These are phyloP conservation scores for Aspergillus steynii DNA, from an alignment of 495 filamentous ascomycete species.

Conservation along the genomic window DNA sequence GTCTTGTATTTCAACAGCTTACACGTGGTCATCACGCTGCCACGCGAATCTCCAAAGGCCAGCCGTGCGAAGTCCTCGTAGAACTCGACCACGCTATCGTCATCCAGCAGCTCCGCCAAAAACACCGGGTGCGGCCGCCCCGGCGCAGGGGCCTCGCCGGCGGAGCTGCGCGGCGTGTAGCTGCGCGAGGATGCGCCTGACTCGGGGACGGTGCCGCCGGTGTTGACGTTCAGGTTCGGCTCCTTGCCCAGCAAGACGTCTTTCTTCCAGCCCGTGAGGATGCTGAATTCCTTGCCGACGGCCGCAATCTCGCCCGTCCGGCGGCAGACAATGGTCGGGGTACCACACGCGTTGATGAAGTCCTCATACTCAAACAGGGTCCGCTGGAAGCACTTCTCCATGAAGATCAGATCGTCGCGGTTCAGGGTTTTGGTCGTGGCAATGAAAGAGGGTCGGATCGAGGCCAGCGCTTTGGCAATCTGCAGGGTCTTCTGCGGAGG, in stretches of 20 bases:
- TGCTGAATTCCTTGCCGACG: conserved; percentile 90
- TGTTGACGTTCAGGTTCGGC: conserved; percentile 87
- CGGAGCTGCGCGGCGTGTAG: conserved; percentile 49
- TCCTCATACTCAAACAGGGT: conserved; percentile 90
- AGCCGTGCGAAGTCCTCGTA: conserved; percentile 93
- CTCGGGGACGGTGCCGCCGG: conserved; percentile 40
- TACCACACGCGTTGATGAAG: conserved; percentile 81
- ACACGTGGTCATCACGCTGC: conserved; percentile 78
- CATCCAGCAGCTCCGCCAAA: conserved; percentile 87
- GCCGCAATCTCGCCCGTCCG: conserved; percentile 91
- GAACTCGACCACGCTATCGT: conserved; percentile 89
- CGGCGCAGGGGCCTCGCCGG: conserved; percentile 22
- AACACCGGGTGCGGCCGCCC: conserved; percentile 72
- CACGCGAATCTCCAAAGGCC: conserved; percentile 85
- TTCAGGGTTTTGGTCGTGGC: conserved; percentile 81
- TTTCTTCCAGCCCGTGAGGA: conserved; percentile 92
- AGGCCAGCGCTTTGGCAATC: conserved; percentile 83
- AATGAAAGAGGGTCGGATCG: conserved; percentile 90
- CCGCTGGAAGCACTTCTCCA: conserved; percentile 95
- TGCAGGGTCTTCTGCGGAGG: conserved; percentile 63
- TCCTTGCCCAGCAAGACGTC: conserved; percentile 87
- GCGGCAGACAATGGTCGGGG: conserved; percentile 87
- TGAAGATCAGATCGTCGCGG: conserved; percentile 86
- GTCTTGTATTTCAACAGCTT: conserved; percentile 89
- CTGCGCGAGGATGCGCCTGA: conserved; percentile 43